These are phyloP conservation scores for Trichoderma harzianum DNA, from an alignment of 2,329 filamentous ascomycete species.

Conservation along the genomic window DNA sequence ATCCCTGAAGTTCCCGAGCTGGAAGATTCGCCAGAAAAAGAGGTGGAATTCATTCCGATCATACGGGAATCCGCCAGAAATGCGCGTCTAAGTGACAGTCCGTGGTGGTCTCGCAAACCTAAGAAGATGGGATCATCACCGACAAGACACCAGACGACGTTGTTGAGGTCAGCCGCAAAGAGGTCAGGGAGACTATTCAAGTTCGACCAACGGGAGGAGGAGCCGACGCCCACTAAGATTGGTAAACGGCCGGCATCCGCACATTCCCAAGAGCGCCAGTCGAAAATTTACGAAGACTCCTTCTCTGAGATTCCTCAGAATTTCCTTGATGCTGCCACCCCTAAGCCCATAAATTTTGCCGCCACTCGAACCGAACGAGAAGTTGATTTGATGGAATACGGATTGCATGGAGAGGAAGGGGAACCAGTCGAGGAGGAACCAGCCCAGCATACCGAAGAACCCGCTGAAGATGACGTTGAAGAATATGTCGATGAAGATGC, in stretches of 20 bases:
- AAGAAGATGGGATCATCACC: conserved; percentile 32
- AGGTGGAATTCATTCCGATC: background rate
- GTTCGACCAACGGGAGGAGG: conserved; percentile 1
- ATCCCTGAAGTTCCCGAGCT: conserved; percentile 8
- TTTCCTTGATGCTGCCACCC: conserved; percentile 49
- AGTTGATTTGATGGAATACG: conserved; percentile 6
- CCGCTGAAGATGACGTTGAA: background rate
- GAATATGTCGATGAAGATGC: background rate
- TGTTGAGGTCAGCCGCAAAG: conserved; percentile 28
- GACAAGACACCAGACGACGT: conserved; percentile 33
- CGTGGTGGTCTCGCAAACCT: conserved; percentile 36
- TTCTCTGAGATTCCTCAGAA: conserved; percentile 56
- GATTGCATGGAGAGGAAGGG: background rate
- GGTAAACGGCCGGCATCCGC: background rate
- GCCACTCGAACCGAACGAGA: conserved; percentile 12
- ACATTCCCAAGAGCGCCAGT: conserved; percentile 27
- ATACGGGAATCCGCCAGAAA: conserved; percentile 4
- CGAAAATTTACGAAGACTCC: conserved; percentile 48
- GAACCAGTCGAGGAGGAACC: background rate
- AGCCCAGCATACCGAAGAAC: background rate
- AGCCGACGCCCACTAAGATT: conserved; percentile 14
- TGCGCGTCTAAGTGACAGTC: conserved; percentile 25
- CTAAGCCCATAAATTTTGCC: conserved; percentile 28
- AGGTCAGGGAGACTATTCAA: conserved; percentile 23
- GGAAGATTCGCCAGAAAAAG: background rate